Percentiles rank a stretch among this genome's conserved stretches.
phyloP scores from a whole-genome alignment of 2,329 filamentous ascomycete genomes.

The Sordariomycetes sp. region DNA sequence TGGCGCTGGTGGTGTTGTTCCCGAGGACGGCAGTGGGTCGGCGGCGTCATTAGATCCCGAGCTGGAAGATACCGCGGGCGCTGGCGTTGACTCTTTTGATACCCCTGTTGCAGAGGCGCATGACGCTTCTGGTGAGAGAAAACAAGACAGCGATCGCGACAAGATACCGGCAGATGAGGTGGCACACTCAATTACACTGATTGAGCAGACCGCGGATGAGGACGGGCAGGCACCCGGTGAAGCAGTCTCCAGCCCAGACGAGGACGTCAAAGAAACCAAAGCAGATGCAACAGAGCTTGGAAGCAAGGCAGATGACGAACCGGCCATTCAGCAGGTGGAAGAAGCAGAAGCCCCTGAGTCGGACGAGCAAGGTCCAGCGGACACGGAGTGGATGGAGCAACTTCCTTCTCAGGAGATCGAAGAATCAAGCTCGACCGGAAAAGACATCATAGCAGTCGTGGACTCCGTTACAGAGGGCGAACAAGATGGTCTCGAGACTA shows the following conservation, averaged over 20 bases:
- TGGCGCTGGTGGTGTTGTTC: neutral
- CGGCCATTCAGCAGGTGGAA: too few species aligned
- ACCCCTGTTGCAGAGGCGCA: neutral
- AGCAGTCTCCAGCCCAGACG: neutral
- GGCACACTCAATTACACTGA: neutral
- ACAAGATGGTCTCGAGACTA: too few species aligned
- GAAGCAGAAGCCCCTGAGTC: too few species aligned
- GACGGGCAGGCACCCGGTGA: neutral
- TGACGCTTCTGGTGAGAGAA: neutral
- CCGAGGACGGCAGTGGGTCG: neutral
- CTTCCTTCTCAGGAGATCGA: too few species aligned
- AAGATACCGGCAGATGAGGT: neutral
- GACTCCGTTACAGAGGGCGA: too few species aligned
- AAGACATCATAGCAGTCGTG: too few species aligned
- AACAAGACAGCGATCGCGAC: neutral
- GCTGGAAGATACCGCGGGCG: neutral
- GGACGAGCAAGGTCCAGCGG: too few species aligned
- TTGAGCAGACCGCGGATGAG: neutral
- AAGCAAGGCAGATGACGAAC: too few species aligned
- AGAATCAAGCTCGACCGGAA: too few species aligned
- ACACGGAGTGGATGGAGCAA: too few species aligned
- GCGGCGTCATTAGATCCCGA: neutral
- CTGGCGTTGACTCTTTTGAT: neutral
- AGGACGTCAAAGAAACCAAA: neutral
- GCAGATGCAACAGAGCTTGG: neutral